These are phyloP conservation scores for Taiozyma sp. DNA, from an alignment of 1,139 yeast species.

Conservation along the genomic window DNA sequence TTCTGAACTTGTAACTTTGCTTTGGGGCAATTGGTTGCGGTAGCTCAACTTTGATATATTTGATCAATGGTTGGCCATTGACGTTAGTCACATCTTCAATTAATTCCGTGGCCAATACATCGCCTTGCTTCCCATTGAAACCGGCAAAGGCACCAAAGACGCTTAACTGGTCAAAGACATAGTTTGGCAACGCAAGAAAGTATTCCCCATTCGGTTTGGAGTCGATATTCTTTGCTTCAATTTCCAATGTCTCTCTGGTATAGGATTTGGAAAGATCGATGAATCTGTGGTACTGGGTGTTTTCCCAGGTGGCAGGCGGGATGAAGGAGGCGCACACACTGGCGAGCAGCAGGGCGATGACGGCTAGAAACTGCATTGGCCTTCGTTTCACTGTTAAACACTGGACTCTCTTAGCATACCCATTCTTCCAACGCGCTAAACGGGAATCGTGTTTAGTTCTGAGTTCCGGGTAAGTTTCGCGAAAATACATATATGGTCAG, in stretches of 20 bases:
- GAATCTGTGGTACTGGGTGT: conserved; percentile 31
- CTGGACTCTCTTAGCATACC: neutral
- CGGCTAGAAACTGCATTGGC: neutral
- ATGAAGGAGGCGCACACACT: conserved; percentile 10
- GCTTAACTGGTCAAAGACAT: conserved; percentile 41
- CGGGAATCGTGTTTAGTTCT: neutral
- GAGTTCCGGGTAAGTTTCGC: neutral
- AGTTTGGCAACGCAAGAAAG: conserved; percentile 44
- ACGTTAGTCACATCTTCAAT: conserved; percentile 27
- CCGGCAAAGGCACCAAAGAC: conserved; percentile 33
- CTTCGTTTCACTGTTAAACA: neutral
- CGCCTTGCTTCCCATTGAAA: conserved; percentile 24
- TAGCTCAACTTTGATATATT: conserved; percentile 43
- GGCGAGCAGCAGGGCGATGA: neutral
- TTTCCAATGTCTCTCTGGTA: conserved; percentile 52
- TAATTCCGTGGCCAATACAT: conserved; percentile 27
- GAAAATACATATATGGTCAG: neutral
- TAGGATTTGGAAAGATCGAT: conserved; percentile 67
- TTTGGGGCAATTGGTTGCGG: conserved; percentile 68
- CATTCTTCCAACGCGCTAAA: neutral
- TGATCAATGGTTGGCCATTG: conserved; percentile 20
- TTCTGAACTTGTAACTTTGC: conserved; percentile 41
- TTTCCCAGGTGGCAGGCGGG: conserved; percentile 30
- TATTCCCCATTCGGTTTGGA: conserved; percentile 49
- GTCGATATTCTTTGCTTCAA: conserved; percentile 58